phyloP scores from a whole-genome alignment of 768 basidiomycete species.

The Kwoniella shandongensis region DNA sequence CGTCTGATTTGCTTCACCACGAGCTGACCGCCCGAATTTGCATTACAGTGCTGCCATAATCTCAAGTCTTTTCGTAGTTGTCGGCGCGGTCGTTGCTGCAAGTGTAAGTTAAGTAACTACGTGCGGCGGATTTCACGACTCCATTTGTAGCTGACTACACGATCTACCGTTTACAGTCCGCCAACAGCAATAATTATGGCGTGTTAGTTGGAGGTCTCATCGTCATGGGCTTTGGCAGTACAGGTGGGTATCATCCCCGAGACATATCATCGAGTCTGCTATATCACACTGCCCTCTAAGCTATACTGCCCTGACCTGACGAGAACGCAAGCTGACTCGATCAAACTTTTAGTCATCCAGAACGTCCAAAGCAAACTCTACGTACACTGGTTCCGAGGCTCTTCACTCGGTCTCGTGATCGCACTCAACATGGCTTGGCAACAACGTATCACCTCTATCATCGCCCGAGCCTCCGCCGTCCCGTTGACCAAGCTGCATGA shows the following conservation, averaged over 20 bases:
- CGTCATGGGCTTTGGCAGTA: conserved; percentile 47
- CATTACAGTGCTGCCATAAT: conserved; percentile 34
- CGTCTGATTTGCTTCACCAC: too few species aligned
- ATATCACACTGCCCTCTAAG: neutral
- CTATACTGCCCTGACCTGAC: too few species aligned
- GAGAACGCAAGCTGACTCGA: too few species aligned
- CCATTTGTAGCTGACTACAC: neutral
- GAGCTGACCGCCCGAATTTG: too few species aligned
- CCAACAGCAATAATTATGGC: conserved; percentile 27
- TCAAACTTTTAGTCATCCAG: conserved; percentile 35
- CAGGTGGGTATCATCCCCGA: conserved; percentile 28
- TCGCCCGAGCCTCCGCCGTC: conserved; percentile 36
- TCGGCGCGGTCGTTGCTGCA: conserved; percentile 38
- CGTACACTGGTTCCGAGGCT: conserved; percentile 45
- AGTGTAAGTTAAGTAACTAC: conserved; percentile 10
- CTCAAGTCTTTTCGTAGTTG: conserved; percentile 38
- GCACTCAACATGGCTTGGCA: conserved; percentile 48
- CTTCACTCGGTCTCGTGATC: conserved; percentile 33
- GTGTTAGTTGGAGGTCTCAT: conserved; percentile 40
- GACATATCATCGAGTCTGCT: too few species aligned
- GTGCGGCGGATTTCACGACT: neutral
- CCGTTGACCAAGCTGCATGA: conserved; percentile 46
- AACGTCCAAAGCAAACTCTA: conserved; percentile 43
- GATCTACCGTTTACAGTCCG: too few species aligned
- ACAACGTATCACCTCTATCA: conserved; percentile 28